Evolutionary conservation across 441 rosid genomes (phyloP), one percentile per base, ranked within the genome.

Genomic region (Kokia cookei): DNA sequence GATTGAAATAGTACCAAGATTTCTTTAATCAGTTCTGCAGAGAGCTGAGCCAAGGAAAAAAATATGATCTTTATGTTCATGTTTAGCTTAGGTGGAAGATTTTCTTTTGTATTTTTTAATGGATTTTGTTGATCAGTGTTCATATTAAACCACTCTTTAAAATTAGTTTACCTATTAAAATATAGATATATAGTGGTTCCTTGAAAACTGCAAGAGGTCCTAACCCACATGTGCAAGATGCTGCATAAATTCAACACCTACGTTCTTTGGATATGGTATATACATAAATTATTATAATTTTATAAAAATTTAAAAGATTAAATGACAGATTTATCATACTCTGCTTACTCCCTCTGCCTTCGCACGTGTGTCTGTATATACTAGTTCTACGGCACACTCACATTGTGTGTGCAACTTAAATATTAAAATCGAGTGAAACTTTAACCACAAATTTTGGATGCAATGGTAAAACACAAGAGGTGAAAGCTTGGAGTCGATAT

Each of bases 211-310:
- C 84, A 74, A 75, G 73, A 72, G 73, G 22, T 27, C 66, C 76
- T 76, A 76, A 77, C 71, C 77, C 85, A 83, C 85, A 76, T 84
- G 88, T 77, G 66, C 73, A n/a, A 80, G 90, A 75, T 81, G 80
- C 80, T 72, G 71, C 55, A 43, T 27, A 32, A 32, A 43, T 69
- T 77, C 77, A 77, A 80, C 86, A 83, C 89, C 76, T 76, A 84
- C 77, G 80, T 70, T 54, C 65, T 66, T 73, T 69, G 43, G 65
- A 32, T 75, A 73, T 48, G 26, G 37, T 32, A 32, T 32, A 19
- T 0, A 19, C 22, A 19, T 19, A 19, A 19, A 19, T 19, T 19
- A 19, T 19, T 19, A 19, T 19, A 19, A 19, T 19, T 32, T 32
- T 32, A 32, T 32, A 32, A 32, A 32, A 4, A 5, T 5, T 32